Base-by-base conservation (phyloP, 179 eudicot species). In the Spergularia azorica region DNA sequence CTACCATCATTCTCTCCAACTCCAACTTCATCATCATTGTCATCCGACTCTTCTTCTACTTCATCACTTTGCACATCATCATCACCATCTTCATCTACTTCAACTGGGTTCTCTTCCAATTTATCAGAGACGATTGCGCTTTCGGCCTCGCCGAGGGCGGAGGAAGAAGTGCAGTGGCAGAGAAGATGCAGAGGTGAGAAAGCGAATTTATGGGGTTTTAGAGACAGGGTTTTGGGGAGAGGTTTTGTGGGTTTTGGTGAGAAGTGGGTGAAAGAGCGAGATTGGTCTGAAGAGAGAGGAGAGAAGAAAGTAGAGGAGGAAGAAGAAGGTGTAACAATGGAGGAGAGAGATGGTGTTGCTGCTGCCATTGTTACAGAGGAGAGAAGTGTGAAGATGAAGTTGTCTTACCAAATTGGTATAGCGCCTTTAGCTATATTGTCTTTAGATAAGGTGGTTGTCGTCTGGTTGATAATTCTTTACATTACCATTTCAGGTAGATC, bases 1-100 rank as follows among this genome's bases (percentile, higher is more conserved):
- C 89, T 89, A 39, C 92, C 78, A 62, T 79, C 90, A 67, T 86
- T 62, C 32, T 79, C 57, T 9, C 68, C 69, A 14, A 15, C 20
- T 10, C 6, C 75, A 39, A 62, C 79, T n/a, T 75, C 88, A 11
- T 70, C 32, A 26, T 26, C 72, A 46, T 78, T 61, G 64, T 14
- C 70, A 7, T 15, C 48, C 54, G 9, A 71, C 87, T 81, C 84
- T 15, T 69, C 36, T 63, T 82, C 83, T 18, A 78, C 46, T 66
- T 55, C 76, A 20, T 84, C 82, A 52, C 56, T 38, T 26, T 62
- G 66, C 38, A 21, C 66, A 11, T 26, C 32, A 26, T 26, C 32
- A 26, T 26, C 32, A 26, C 32, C 78, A 51, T 60, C 73, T 18
- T 26, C 46, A 41, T 52, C 75, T 13, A 70, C 57, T 2, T 14